phyloP scores from a whole-genome alignment of 116 monocot species.

The Iris pallida region DNA sequence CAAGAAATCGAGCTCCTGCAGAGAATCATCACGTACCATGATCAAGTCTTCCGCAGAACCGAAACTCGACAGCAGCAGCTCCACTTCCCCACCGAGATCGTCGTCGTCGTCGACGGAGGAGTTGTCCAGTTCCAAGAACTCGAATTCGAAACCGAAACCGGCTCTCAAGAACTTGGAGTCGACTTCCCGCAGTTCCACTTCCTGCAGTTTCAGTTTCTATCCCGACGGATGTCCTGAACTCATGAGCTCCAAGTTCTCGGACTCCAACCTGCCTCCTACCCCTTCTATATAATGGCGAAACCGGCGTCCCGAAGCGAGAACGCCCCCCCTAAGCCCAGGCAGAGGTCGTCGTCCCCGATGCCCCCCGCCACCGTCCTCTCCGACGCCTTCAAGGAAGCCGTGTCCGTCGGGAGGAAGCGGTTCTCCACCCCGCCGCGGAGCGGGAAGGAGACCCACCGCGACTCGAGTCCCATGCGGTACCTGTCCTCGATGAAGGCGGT shows the following conservation, averaged over 20 bases:
- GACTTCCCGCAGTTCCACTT: no score
- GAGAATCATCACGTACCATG: not conserved
- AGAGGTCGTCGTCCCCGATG: constrained; percentile 62
- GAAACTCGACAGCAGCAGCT: no score
- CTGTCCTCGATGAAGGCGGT: constrained; percentile 5
- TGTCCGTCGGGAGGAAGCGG: constrained; percentile 43
- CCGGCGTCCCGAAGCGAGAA: not conserved
- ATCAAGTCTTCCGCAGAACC: no score
- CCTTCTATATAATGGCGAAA: no score
- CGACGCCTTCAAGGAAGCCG: constrained; percentile 66
- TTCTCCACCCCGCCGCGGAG: constrained; percentile 75
- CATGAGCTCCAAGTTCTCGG: no score
- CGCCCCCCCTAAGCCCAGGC: constrained; percentile 13
- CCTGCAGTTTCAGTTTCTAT: no score
- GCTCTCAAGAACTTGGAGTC: no score
- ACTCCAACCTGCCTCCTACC: no score
- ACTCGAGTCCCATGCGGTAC: constrained; percentile 7
- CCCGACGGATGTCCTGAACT: no score
- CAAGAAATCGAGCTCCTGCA: constrained; percentile 15
- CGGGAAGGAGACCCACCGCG: constrained; percentile 23
- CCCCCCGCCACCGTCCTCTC: constrained; percentile 44
- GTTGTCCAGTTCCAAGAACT: no score
- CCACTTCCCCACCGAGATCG: not conserved
- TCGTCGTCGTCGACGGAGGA: not conserved
- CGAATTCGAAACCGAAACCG: no score